Percentiles rank a stretch among this genome's conserved stretches.
Conservation (phyloP, 2,329 filamentous ascomycete genomes). For the Dissoconium aciculare region DNA sequence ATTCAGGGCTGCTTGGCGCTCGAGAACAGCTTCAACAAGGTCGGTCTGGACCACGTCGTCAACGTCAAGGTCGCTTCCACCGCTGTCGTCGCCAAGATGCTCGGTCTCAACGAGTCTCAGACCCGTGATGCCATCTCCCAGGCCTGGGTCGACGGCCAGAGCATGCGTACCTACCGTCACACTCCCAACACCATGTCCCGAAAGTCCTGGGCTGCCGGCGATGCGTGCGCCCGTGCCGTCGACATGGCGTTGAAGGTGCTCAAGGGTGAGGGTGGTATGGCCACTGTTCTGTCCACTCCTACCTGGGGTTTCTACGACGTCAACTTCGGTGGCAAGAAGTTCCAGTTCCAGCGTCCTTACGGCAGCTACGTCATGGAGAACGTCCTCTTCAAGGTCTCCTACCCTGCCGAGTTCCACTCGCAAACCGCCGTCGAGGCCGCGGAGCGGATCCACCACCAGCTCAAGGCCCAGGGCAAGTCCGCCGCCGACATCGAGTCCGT, state of each 20-base stretch:
- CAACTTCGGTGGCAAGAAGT: slow-evolving; percentile 88
- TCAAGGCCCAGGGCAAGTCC: slow-evolving; percentile 73
- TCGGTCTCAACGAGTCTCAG: slow-evolving; percentile 76
- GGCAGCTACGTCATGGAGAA: slow-evolving; percentile 99
- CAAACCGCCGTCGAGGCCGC: slow-evolving; percentile 95
- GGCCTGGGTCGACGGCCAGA: slow-evolving; percentile 94
- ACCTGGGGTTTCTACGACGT: slow-evolving; percentile 99
- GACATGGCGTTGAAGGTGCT: slow-evolving; percentile 96
- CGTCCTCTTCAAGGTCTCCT: slow-evolving; percentile 98
- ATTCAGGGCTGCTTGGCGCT: slow-evolving; percentile 95
- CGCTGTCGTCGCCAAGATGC: slow-evolving; percentile 87
- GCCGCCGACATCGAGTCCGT: slow-evolving; percentile 87
- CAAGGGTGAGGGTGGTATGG: slow-evolving; percentile 79
- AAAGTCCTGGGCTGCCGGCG: slow-evolving; percentile 97
- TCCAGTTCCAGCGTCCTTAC: slow-evolving; percentile 89
- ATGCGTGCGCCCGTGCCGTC: slow-evolving; percentile 95
- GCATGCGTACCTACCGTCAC: slow-evolving; percentile 91
- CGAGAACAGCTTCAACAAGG: slow-evolving; percentile 98
- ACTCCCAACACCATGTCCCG: slow-evolving; percentile 98
- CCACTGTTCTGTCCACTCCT: slow-evolving; percentile 81
- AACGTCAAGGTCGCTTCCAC: slow-evolving; percentile 94
- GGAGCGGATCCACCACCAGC: slow-evolving; percentile 69
- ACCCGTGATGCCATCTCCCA: slow-evolving; percentile 92
- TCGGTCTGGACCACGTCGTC: slow-evolving; percentile 93
- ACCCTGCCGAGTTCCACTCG: slow-evolving; percentile 96